These are phyloP conservation scores for Leavenworthia alabamica DNA, from an alignment of 345 rosid genomes.

Conservation along the genomic window DNA sequence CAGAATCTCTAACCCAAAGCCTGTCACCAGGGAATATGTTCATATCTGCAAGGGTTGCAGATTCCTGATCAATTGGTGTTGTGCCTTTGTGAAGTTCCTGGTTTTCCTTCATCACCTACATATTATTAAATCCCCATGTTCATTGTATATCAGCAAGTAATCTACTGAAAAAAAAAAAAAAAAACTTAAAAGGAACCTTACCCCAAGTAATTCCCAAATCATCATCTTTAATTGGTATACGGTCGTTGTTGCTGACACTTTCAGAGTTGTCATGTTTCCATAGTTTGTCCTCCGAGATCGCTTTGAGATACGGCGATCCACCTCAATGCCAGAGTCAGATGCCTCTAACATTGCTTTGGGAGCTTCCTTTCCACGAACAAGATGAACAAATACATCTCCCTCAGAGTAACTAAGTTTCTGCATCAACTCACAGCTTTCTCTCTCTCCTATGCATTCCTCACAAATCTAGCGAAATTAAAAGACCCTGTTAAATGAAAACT, in stretches of 20 bases:
- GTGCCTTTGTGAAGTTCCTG: constrained; percentile 90
- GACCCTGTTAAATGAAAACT: not conserved
- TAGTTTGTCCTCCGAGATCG: constrained; percentile 70
- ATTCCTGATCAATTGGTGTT: constrained; percentile 63
- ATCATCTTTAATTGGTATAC: constrained; percentile 94
- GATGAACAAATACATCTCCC: constrained; percentile 66
- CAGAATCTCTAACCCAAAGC: constrained; percentile 96
- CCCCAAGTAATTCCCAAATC: constrained; percentile 99
- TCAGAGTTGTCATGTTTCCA: constrained; percentile 66
- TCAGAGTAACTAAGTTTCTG: constrained; percentile 71
- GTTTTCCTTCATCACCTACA: constrained; percentile 93
- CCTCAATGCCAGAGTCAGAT: constrained; percentile 56
- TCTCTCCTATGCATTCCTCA: constrained; percentile 89
- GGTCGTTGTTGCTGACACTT: constrained; percentile 84
- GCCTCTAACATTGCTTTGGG: constrained; percentile 84
- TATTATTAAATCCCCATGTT: not conserved
- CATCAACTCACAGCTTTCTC: constrained; percentile 86
- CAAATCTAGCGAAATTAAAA: constrained; percentile 50
- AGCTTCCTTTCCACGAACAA: constrained; percentile 88
- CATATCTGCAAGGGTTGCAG: constrained; percentile 92
- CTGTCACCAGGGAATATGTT: constrained; percentile 92
- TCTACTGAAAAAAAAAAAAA: not conserved
- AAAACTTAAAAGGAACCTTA: constrained; percentile 30
- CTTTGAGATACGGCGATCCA: constrained; percentile 77
- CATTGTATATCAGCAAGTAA: not conserved